These are phyloP conservation scores for Ogataea hybrid DNA, from an alignment of 1,139 yeast genomes.

Conservation along the genomic window DNA sequence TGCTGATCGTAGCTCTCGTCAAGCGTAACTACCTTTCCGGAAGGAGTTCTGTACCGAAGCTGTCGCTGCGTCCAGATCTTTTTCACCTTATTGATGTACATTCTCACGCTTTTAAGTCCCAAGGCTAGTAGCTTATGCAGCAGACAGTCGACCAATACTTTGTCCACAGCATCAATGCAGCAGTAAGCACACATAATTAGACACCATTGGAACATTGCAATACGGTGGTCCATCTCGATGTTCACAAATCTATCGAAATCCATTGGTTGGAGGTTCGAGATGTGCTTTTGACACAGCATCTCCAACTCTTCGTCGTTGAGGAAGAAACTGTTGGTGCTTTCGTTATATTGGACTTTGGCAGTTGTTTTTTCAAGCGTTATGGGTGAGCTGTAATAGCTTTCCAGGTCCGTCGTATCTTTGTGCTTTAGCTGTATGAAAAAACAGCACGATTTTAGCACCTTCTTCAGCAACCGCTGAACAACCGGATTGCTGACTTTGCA, in stretches of 20 bases:
- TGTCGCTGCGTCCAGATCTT: conserved; percentile 25
- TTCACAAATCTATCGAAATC: conserved; percentile 18
- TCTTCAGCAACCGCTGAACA: conserved; percentile 19
- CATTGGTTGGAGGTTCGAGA: conserved; percentile 1
- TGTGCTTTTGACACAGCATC: conserved; percentile 6
- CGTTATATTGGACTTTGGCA: conserved; percentile 6
- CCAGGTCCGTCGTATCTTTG: conserved; percentile 17
- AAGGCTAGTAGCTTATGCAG: conserved; percentile 17
- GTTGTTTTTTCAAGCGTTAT: conserved; percentile 13
- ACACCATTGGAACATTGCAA: conserved; percentile 35
- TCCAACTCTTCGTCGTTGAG: conserved; percentile 13
- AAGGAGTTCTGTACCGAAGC: conserved; percentile 11
- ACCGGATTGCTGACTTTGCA: conserved; percentile 10
- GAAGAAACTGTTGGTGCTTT: conserved; percentile 8
- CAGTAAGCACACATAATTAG: conserved; percentile 31
- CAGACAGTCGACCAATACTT: conserved; percentile 23
- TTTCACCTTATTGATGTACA: conserved; percentile 18
- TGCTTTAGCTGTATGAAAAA: conserved; percentile 22
- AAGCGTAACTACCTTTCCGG: conserved; percentile 11
- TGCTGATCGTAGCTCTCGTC: conserved; percentile 12
- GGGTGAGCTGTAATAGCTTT: conserved; percentile 20
- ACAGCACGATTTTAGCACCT: conserved; percentile 16
- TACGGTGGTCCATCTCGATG: conserved; percentile 31
- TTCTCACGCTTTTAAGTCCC: conserved; percentile 24
- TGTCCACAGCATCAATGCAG: conserved; percentile 28